phyloP scores from a whole-genome alignment of 495 filamentous ascomycete genomes.

The Annulohypoxylon moriforme region DNA sequence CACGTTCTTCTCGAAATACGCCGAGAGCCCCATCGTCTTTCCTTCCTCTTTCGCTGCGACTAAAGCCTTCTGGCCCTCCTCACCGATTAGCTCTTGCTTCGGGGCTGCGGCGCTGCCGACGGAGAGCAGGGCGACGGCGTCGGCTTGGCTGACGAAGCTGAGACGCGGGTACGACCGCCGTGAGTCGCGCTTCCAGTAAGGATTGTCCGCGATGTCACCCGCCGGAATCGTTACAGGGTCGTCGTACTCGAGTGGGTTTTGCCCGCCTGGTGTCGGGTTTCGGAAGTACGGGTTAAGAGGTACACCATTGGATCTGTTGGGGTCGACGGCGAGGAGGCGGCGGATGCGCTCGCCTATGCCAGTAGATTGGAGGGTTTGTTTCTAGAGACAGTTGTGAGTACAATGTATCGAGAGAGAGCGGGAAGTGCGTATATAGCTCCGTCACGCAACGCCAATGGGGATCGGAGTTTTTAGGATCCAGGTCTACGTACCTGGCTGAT shows the following conservation, averaged over 20 bases:
- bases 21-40: slow-evolving; percentile 73
- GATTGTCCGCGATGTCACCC: slow-evolving; percentile 94
- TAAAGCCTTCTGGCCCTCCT: slow-evolving; percentile 83
- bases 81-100: slow-evolving; percentile 84
- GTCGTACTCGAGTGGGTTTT: slow-evolving; percentile 80
- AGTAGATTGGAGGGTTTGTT: slow-evolving; percentile 94
- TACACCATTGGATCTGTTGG: slow-evolving; percentile 88
- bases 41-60: slow-evolving; percentile 83
- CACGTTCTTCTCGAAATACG: slow-evolving; percentile 75
- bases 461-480: neutral
- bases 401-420: neutral
- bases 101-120: slow-evolving; percentile 86
- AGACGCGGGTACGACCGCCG: slow-evolving; percentile 87
- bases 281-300: slow-evolving; percentile 95
- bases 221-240: slow-evolving; percentile 94
- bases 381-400: slow-evolving; percentile 64
- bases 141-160: slow-evolving; percentile 82
- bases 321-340: slow-evolving; percentile 80
- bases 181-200: slow-evolving; percentile 96
- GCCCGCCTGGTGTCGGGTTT: slow-evolving; percentile 83
- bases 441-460: slow-evolving; percentile 5
- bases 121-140: slow-evolving; percentile 84
- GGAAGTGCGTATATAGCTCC: neutral
- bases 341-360: slow-evolving; percentile 92
- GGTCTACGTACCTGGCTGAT: slow-evolving; percentile 57